Evolutionary conservation across 2,329 filamentous ascomycete genomes (phyloP).

Genomic region (Sporothrix pseudoabietina): DNA sequence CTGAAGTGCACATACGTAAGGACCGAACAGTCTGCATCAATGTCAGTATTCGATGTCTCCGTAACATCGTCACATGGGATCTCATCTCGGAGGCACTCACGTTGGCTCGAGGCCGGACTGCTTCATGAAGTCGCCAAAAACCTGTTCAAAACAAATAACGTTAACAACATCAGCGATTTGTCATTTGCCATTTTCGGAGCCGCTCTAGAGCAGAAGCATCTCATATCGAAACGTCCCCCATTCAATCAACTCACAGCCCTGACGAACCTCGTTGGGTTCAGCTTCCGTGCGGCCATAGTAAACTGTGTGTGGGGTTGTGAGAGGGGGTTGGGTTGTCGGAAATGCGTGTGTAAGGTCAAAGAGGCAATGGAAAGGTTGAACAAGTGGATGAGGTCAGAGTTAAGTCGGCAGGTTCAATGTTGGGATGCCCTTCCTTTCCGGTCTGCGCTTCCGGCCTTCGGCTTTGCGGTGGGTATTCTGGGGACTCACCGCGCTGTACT

Average conservation of each 20-base stretch:
- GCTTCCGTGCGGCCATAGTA: constrained; percentile 39
- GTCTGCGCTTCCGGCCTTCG: constrained; percentile 1
- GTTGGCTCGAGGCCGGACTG: constrained; percentile 88
- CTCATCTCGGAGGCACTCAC: constrained; percentile 50
- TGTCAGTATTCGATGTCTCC: background rate
- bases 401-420: background rate
- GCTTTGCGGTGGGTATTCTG: background rate
- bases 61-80: background rate
- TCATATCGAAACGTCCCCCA: too few species aligned
- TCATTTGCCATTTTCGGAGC: too few species aligned
- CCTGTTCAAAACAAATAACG: constrained; percentile 51
- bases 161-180: background rate
- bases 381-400: background rate
- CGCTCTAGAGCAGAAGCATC: too few species aligned
- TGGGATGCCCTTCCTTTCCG: background rate
- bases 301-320: background rate
- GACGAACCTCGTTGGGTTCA: constrained; percentile 42
- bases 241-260: constrained; percentile 36
- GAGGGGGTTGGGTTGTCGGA: background rate
- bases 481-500: background rate
- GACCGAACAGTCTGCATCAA: constrained; percentile 45
- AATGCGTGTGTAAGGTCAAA: background rate
- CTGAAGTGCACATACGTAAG: constrained; percentile 42
- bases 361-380: background rate
- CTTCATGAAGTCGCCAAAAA: constrained; percentile 80